Evolutionary conservation across 2,329 filamentous ascomycete genomes (phyloP).

Genomic region (Alternaria consortialis): DNA sequence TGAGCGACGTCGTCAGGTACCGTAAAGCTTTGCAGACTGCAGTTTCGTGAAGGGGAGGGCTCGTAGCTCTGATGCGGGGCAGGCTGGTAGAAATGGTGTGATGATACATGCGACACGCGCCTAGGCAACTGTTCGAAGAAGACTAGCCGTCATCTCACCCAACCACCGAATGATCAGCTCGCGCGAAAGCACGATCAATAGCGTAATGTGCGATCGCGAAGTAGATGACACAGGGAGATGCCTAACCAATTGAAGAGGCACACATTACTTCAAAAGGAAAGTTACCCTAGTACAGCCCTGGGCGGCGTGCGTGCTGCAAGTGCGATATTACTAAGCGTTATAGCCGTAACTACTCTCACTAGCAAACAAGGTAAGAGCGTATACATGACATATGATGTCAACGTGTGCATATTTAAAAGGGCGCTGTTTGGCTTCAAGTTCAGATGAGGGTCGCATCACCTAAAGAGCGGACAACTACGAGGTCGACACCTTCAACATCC

Average conservation of each 20-base stretch:
- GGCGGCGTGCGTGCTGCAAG: not conserved
- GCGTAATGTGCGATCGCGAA: not conserved
- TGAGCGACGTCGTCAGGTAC: not conserved
- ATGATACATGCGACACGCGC: not conserved
- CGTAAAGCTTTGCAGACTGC: not conserved
- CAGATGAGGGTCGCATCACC: not conserved
- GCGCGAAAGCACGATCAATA: not conserved
- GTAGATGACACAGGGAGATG: not conserved
- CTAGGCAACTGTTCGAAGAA: not conserved
- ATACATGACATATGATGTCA: not conserved
- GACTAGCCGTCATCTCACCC: not conserved
- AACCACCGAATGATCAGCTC: not conserved
- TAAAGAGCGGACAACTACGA: not conserved
- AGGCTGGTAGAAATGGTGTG: not conserved
- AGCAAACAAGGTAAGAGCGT: not conserved
- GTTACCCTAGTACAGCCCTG: not conserved
- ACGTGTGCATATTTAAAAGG: not conserved
- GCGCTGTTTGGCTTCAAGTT: not conserved
- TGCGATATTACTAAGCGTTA: slow-evolving; percentile 3
- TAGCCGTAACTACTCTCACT: not conserved
- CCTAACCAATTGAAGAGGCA: not conserved
- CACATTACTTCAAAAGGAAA: not conserved
- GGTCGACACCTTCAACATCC: not conserved
- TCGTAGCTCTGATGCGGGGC: not conserved
- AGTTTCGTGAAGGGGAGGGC: not conserved